Evolutionary conservation across 306 rosid species (phyloP).

Genomic region (Vigna reflexopilosa): DNA sequence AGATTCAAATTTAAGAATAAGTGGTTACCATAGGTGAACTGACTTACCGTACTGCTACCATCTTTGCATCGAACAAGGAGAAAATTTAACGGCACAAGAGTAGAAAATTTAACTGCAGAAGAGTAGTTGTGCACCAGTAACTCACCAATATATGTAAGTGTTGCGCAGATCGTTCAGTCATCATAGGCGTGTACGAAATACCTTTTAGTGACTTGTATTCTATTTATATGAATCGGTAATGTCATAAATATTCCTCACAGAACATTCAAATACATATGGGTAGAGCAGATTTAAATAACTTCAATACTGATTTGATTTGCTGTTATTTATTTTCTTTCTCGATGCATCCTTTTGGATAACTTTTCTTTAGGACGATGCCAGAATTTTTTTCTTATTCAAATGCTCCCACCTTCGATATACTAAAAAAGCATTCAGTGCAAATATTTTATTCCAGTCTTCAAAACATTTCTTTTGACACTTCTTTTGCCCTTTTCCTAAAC

Average conservation of each 20-base stretch:
- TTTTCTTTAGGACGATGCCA: neutral
- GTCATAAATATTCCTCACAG: neutral
- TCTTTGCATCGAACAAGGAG: neutral
- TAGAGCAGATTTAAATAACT: neutral
- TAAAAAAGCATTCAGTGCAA: too few relatives aligned
- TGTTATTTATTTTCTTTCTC: neutral
- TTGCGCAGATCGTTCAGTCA: neutral
- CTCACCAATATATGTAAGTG: neutral
- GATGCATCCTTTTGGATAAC: neutral
- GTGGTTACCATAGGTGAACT: constrained; percentile 1
- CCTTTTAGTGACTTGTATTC: neutral
- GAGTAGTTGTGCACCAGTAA: neutral
- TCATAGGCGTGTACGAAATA: neutral
- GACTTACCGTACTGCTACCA: neutral
- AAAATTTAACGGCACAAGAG: constrained; percentile 1
- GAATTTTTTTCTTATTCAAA: neutral
- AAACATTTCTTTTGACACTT: neutral
- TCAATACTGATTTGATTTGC: neutral
- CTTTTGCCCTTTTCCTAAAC: constrained; percentile 13
- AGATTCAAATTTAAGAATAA: constrained; percentile 15
- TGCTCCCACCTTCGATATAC: neutral
- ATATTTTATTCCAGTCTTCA: too few relatives aligned
- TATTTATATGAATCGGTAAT: constrained; percentile 14
- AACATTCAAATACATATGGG: neutral
- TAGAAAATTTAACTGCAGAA: too few relatives aligned